phyloP scores from a whole-genome alignment of 345 rosid species.

The Camelina neglecta region DNA sequence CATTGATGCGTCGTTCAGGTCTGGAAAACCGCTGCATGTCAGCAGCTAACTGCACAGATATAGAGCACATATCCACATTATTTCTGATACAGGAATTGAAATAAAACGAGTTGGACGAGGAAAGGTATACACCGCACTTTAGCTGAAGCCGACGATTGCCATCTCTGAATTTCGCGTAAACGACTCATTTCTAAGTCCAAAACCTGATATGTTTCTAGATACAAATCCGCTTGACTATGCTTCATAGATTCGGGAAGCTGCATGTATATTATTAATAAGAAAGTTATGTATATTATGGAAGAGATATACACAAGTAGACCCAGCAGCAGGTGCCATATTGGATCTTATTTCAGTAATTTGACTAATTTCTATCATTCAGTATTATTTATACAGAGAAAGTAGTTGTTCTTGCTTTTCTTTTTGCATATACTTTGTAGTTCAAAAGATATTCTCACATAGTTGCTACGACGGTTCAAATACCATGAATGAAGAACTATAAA shows the following conservation, averaged over 20 bases:
- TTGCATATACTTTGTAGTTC: not conserved
- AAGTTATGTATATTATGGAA: not conserved
- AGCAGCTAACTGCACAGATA: conserved; percentile 84
- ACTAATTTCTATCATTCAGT: not conserved
- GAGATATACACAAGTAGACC: conserved; percentile 17
- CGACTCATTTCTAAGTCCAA: conserved; percentile 99
- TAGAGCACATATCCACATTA: conserved; percentile 19
- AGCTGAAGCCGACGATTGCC: conserved; percentile 95
- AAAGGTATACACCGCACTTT: conserved; percentile 56
- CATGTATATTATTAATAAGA: conserved; percentile 19
- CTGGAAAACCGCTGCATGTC: conserved; percentile 99
- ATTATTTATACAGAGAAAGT: not conserved
- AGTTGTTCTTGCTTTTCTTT: not conserved
- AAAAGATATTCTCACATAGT: not conserved
- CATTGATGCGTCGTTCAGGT: conserved; percentile 96
- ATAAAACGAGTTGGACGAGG: conserved; percentile 10
- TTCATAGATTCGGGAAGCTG: conserved; percentile 99
- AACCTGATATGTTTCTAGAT: conserved; percentile 98
- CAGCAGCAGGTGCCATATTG: not conserved
- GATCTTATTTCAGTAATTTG: conserved; percentile 10
- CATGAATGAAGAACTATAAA: not conserved
- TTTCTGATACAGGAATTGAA: conserved; percentile 22
- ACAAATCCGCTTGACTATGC: conserved; percentile 97
- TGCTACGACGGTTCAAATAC: not conserved
- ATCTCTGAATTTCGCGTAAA: conserved; percentile 92